Conservation (phyloP, 352 stramenopile species). For the Phytophthora cactorum region DNA sequence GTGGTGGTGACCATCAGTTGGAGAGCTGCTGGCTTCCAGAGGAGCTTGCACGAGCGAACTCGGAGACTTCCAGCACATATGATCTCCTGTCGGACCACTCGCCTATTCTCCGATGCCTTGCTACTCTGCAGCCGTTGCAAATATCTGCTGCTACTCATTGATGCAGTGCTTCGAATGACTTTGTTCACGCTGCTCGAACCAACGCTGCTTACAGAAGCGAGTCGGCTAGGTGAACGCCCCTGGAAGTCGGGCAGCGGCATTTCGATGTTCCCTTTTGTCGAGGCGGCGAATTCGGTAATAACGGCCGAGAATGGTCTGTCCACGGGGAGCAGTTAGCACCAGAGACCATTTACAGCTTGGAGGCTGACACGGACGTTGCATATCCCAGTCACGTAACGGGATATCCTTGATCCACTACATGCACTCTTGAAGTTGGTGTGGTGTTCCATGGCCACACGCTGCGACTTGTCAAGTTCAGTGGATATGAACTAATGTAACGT, state of each 20-base stretch:
- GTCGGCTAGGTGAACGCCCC: constrained; percentile 18
- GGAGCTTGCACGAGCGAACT: constrained; percentile 40
- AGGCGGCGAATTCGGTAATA: constrained; percentile 37
- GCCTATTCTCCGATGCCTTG: constrained; percentile 23
- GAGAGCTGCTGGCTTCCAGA: constrained; percentile 40
- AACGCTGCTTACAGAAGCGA: constrained; percentile 8
- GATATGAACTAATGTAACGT: constrained; percentile 28
- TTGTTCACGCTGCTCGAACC: constrained; percentile 11
- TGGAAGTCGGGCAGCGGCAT: constrained; percentile 34
- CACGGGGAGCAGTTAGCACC: constrained; percentile 10
- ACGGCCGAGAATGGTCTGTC: constrained; percentile 12
- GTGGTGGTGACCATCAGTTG: constrained; percentile 41
- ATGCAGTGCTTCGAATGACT: constrained; percentile 25
- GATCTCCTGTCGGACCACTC: constrained; percentile 30
- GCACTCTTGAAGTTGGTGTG: constrained; percentile 13
- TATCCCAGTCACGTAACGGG: constrained; percentile 13
- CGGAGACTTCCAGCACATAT: constrained; percentile 37
- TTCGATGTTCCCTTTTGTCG: constrained; percentile 10
- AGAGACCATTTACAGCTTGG: constrained; percentile 16
- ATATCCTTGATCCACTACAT: constrained; percentile 8
- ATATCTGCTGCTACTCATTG: constrained; percentile 13
- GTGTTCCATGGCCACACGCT: constrained; percentile 18
- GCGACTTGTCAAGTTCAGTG: constrained; percentile 23
- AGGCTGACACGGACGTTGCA: constrained; percentile 14
- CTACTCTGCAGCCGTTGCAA: constrained; percentile 5